Evolutionary conservation across 2,329 filamentous ascomycete genomes (phyloP), one percentile per base, ranked within the genome.

Genomic region (Trichoderma oligosporum): DNA sequence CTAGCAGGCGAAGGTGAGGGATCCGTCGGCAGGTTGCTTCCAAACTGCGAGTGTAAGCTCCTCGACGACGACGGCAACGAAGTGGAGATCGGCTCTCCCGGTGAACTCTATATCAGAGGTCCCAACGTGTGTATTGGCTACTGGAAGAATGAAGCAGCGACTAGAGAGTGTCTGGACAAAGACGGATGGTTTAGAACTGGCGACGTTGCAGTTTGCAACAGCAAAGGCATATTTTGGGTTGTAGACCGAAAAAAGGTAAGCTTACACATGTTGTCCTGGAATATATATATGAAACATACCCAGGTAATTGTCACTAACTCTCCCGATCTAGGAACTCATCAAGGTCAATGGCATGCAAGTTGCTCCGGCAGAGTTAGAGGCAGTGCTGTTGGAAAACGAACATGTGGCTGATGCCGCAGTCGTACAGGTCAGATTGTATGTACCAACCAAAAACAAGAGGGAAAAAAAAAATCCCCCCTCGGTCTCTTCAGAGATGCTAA

Each of bases 151-250:
- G 76, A 78, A 1, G 73, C 75, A 16, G 81, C 81, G 2, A 85
- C 82, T 0, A 69, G 62, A 35, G 79, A 82, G 56, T 76, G 73
- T 2, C 55, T 82, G 14, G 78, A 76, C 3, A 44, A 62, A 0
- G 78, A 82, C 44, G 78, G 80, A 1, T 86, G 82, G 80, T 67
- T 85, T 57, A 80, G 76, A 66, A 85, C 83, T 1, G 83, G 83
- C 0, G 83, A 85, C 64, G 70, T 83, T 49, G 80, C 77, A 0
- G 72, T 78, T 39, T 70, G 74, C 47, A 74, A 83, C 57, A 61
- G 76, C 49, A 64, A 77, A 2, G 74, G 74, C 7, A 68, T 74
- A 55, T 74, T 84, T 58, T 80, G 69, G 74, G 71, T 72, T 20
- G 70, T 72, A 2, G 67, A 77, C 64, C 72, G 82, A 22, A 83